Conservation (phyloP, 352 stramenopile species). For the Pythium dissotocum region DNA sequence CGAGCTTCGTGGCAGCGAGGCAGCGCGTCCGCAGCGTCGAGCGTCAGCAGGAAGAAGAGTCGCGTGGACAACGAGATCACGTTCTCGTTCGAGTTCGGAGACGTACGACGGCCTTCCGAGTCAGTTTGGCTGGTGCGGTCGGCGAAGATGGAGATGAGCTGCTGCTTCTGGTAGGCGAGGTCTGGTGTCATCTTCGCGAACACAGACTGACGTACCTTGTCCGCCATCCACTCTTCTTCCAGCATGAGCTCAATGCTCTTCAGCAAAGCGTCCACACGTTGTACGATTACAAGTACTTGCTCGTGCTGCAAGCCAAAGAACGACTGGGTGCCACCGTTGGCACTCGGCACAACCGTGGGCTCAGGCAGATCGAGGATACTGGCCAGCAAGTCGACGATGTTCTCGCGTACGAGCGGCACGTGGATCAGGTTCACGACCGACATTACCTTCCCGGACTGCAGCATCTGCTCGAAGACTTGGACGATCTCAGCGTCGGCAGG, state of each 20-base stretch:
- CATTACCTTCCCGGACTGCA: conserved; percentile 47
- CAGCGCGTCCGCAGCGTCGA: conserved; percentile 80
- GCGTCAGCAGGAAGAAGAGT: conserved; percentile 82
- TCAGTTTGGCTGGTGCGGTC: conserved; percentile 65
- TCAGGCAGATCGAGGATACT: conserved; percentile 85
- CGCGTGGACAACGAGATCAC: conserved; percentile 77
- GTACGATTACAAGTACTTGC: conserved; percentile 73
- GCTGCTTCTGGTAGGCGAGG: conserved; percentile 76
- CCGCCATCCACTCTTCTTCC: conserved; percentile 86
- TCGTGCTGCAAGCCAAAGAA: conserved; percentile 70
- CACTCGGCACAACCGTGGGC: conserved; percentile 55
- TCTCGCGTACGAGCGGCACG: conserved; percentile 75
- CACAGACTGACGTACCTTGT: conserved; percentile 75
- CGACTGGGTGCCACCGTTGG: conserved; percentile 32
- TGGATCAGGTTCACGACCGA: conserved; percentile 74
- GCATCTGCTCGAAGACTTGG: conserved; percentile 70
- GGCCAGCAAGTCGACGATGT: conserved; percentile 80
- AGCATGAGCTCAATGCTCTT: conserved; percentile 87
- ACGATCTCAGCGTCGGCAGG: conserved; percentile 61
- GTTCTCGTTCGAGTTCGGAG: conserved; percentile 77
- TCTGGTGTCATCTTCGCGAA: conserved; percentile 80
- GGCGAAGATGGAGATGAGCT: conserved; percentile 73
- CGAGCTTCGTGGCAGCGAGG: conserved; percentile 84
- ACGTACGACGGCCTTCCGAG: conserved; percentile 44
- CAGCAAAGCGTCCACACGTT: conserved; percentile 72